Conservation (phyloP, 1,139 yeast genomes). For the Zhuliangozyma blackwelliae region DNA sequence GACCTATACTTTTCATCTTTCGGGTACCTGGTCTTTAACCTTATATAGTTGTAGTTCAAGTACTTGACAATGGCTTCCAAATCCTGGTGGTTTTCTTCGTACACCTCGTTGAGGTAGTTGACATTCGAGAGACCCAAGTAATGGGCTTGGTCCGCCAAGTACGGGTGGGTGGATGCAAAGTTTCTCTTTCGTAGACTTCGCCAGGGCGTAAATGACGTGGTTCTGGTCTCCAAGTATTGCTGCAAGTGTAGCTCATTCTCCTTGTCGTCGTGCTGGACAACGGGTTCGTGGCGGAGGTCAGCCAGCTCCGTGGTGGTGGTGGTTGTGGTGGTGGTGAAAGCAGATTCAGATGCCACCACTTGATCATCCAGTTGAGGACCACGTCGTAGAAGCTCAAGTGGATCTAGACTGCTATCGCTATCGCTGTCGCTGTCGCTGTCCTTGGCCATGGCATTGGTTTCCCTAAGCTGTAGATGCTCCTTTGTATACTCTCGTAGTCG, state of each 20-base stretch:
- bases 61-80: slow-evolving; percentile 31
- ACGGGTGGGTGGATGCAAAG: slow-evolving; percentile 46
- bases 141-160: slow-evolving; percentile 45
- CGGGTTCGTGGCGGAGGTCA: not conserved
- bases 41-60: slow-evolving; percentile 33
- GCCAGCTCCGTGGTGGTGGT: no score
- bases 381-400: no score
- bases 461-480: not conserved
- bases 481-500: slow-evolving; percentile 1
- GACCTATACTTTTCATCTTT: slow-evolving; percentile 37
- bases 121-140: slow-evolving; percentile 38
- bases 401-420: no score
- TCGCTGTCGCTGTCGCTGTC: slow-evolving; percentile 1
- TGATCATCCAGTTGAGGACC: no score
- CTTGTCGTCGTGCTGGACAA: slow-evolving; percentile 4
- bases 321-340: no score
- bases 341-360: no score
- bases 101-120: slow-evolving; percentile 35
- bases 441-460: not conserved
- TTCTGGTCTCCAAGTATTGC: slow-evolving; percentile 10
- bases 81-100: slow-evolving; percentile 29
- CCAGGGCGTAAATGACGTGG: slow-evolving; percentile 9
- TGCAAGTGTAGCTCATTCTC: slow-evolving; percentile 12
- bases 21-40: slow-evolving; percentile 30
- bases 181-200: slow-evolving; percentile 41